These are phyloP conservation scores for Dicorynia guianensis DNA, from an alignment of 306 rosid genomes.

Conservation along the genomic window DNA sequence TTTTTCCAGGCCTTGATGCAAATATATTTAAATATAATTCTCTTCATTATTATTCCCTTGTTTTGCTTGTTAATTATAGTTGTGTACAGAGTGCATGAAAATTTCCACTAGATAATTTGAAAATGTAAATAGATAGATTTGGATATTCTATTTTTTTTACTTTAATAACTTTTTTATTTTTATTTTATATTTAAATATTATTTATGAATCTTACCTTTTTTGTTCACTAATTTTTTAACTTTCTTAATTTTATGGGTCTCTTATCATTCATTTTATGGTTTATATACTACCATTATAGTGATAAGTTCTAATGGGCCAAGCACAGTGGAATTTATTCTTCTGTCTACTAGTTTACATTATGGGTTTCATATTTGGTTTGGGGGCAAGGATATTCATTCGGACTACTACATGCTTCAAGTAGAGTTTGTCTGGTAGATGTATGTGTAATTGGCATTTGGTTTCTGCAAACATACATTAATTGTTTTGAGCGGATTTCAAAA, in stretches of 20 bases:
- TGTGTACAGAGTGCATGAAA: constrained; percentile 43
- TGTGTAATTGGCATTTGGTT: background rate
- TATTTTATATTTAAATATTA: too few relatives aligned
- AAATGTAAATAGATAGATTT: constrained; percentile 35
- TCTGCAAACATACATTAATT: background rate
- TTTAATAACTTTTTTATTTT: too few relatives aligned
- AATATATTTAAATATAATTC: constrained; percentile 21
- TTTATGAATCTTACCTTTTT: too few relatives aligned
- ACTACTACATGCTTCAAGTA: background rate
- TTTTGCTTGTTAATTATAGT: constrained; percentile 1
- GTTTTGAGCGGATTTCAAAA: background rate
- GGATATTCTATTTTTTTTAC: too few relatives aligned
- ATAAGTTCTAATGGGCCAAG: constrained; percentile 9
- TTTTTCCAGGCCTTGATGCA: constrained; percentile 55
- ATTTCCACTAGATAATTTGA: constrained; percentile 36
- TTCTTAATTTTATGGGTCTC: too few relatives aligned
- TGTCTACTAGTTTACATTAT: background rate
- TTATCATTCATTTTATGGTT: background rate
- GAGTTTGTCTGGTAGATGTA: background rate
- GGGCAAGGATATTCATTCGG: background rate
- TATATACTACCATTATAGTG: constrained; percentile 25
- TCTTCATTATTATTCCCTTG: constrained; percentile 34
- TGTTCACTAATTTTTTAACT: too few relatives aligned
- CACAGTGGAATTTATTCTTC: background rate
- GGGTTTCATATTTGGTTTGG: background rate